Evolutionary conservation across 768 basidiomycete genomes (phyloP).

Genomic region (Lepiota venenata): DNA sequence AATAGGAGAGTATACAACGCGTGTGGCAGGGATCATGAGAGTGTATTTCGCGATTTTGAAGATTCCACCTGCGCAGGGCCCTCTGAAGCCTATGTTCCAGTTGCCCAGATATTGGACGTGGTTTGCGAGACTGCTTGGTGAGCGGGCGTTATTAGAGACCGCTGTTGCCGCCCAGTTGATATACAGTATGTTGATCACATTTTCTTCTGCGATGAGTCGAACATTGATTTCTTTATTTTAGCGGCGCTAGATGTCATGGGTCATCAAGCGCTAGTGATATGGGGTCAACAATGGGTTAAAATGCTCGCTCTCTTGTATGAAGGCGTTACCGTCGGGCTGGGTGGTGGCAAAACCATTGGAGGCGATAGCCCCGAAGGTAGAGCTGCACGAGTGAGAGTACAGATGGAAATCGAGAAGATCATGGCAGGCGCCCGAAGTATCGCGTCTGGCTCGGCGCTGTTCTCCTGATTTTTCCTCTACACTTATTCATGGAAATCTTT

Average conservation of each 20-base stretch:
- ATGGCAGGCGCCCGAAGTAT: background rate
- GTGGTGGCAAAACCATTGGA: constrained; percentile 11
- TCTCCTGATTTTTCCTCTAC: too few species aligned
- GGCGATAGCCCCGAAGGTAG: constrained; percentile 12
- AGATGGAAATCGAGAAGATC: constrained; percentile 15
- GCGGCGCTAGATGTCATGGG: constrained; percentile 75
- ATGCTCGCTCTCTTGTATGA: constrained; percentile 64
- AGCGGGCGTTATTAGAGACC: constrained; percentile 48
- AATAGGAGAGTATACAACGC: constrained; percentile 54
- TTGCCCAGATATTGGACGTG: constrained; percentile 69
- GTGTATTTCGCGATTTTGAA: constrained; percentile 80
- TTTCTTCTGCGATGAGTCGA: background rate
- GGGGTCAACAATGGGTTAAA: constrained; percentile 82
- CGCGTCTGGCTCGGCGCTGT: too few species aligned
- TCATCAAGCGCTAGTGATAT: constrained; percentile 51
- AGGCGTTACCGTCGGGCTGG: constrained; percentile 49
- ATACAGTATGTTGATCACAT: constrained; percentile 58
- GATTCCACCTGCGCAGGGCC: constrained; percentile 33
- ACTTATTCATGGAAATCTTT: too few species aligned
- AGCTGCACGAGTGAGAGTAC: constrained; percentile 14
- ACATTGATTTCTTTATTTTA: constrained; percentile 23
- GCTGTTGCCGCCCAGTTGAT: constrained; percentile 63
- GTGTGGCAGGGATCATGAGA: constrained; percentile 78
- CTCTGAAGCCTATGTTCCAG: constrained; percentile 54
- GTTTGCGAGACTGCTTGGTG: constrained; percentile 59